Conservation (phyloP, 495 filamentous ascomycete genomes). For the Aeminium ludgeri region DNA sequence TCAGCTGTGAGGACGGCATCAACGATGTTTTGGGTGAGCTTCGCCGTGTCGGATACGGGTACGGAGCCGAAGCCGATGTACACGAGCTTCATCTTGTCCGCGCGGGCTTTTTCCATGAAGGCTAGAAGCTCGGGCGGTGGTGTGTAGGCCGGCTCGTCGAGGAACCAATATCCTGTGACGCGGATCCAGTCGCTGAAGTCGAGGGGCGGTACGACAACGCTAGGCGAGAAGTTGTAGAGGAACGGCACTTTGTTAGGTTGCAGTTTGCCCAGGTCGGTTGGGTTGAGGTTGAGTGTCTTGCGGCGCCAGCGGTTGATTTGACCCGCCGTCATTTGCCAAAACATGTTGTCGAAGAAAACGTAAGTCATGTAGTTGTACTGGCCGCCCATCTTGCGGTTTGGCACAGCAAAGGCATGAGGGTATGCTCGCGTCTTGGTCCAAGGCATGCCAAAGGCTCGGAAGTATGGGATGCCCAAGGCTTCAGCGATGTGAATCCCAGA, state of each 20-base stretch:
- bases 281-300: conserved; percentile 56
- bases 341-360: conserved; percentile 91
- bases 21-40: conserved; percentile 75
- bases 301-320: conserved; percentile 91
- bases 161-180: conserved; percentile 95
- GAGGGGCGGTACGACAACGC: conserved; percentile 76
- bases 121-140: conserved; percentile 56
- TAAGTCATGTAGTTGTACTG: conserved; percentile 91
- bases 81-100: conserved; percentile 76
- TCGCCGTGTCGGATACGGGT: conserved; percentile 76
- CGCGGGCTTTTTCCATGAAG: conserved; percentile 67
- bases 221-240: conserved; percentile 90
- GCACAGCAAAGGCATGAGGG: conserved; percentile 93
- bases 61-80: conserved; percentile 97
- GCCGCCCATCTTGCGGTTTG: conserved; percentile 83
- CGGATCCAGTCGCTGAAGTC: conserved; percentile 97
- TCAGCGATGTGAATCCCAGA: conserved; percentile 98
- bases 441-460: conserved; percentile 96
- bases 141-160: conserved; percentile 65
- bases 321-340: conserved; percentile 82
- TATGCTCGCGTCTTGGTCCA: conserved; percentile 94
- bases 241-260: conserved; percentile 94
- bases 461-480: conserved; percentile 83
- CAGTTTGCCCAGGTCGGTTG: conserved; percentile 75
- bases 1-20: conserved; percentile 83